Evolutionary conservation across 1,284 basidiomycete species (phyloP).

Genomic region (Marasmius sp.): DNA sequence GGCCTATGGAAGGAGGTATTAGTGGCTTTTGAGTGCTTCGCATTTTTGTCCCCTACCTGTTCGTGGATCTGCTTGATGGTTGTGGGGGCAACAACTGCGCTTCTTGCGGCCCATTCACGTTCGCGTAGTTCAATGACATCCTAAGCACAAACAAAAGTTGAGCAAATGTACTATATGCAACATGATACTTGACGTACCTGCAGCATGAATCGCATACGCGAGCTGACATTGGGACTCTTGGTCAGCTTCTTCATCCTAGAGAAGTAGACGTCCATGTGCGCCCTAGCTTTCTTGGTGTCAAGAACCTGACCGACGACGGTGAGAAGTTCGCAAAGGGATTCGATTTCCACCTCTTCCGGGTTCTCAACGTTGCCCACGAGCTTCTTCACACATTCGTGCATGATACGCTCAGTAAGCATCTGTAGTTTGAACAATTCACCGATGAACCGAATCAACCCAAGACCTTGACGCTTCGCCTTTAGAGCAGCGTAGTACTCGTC

Average conservation of each 20-base stretch:
- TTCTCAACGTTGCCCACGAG: slow-evolving; percentile 89
- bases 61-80: slow-evolving; percentile 92
- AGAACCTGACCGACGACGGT: slow-evolving; percentile 85
- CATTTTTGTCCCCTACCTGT: slow-evolving; percentile 50
- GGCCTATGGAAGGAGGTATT: slow-evolving; percentile 29
- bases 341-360: slow-evolving; percentile 97
- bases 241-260: slow-evolving; percentile 82
- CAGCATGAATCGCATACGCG: slow-evolving; percentile 95
- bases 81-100: slow-evolving; percentile 76
- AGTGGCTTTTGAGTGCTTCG: slow-evolving; percentile 7
- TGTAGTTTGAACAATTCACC: slow-evolving; percentile 97
- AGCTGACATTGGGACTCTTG: slow-evolving; percentile 73
- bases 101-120: slow-evolving; percentile 79
- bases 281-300: slow-evolving; percentile 78
- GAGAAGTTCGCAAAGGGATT: slow-evolving; percentile 91
- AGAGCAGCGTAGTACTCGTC: slow-evolving; percentile 97
- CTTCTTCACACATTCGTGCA: slow-evolving; percentile 96
- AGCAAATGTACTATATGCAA: slow-evolving; percentile 13
- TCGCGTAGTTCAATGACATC: slow-evolving; percentile 89
- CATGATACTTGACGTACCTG: slow-evolving; percentile 54
- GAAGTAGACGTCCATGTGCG: slow-evolving; percentile 93
- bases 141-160: slow-evolving; percentile 35
- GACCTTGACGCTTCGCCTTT: slow-evolving; percentile 95
- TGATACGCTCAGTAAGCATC: slow-evolving; percentile 93
- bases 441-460: slow-evolving; percentile 97